Conservation (phyloP, 2,329 filamentous ascomycete genomes). For the Metarhizium humberi region DNA sequence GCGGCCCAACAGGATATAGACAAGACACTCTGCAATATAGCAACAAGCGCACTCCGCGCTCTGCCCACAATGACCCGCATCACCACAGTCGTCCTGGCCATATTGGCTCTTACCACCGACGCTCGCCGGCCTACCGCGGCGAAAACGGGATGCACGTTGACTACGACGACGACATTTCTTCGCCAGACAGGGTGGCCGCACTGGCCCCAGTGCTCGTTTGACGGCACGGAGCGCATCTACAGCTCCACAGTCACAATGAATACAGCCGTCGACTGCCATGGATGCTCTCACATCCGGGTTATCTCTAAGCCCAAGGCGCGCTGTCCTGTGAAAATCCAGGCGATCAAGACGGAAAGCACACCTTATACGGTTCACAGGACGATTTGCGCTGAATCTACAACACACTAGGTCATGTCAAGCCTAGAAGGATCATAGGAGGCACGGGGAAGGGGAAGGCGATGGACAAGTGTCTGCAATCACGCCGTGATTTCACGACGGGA, state of each 20-base stretch:
- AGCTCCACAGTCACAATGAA: slow-evolving; percentile 16
- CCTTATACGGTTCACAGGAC: slow-evolving; percentile 18
- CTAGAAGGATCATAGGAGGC: background rate
- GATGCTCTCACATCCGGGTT: slow-evolving; percentile 17
- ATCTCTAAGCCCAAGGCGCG: slow-evolving; percentile 10
- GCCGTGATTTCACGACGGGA: background rate
- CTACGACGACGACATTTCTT: slow-evolving; percentile 16
- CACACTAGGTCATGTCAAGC: background rate
- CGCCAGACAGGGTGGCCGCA: slow-evolving; percentile 18
- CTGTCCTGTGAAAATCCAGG: slow-evolving; percentile 17
- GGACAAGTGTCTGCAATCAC: background rate
- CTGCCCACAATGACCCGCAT: background rate
- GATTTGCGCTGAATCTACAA: slow-evolving; percentile 14
- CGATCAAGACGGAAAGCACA: slow-evolving; percentile 10
- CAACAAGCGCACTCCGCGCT: background rate
- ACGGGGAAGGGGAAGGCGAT: background rate
- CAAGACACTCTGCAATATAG: background rate
- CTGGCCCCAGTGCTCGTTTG: slow-evolving; percentile 15
- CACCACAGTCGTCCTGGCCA: background rate
- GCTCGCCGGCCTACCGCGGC: background rate
- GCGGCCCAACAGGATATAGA: too few relatives aligned
- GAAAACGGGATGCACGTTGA: slow-evolving; percentile 16
- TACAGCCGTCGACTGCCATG: slow-evolving; percentile 21
- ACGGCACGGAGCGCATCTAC: slow-evolving; percentile 16
- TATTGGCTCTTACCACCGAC: background rate